A percentile compares a stretch with the other conserved stretches of the same genome.
Evolutionary conservation across 176 grass and related monocot species (phyloP).

Genomic region (Alloteropsis semialata): DNA sequence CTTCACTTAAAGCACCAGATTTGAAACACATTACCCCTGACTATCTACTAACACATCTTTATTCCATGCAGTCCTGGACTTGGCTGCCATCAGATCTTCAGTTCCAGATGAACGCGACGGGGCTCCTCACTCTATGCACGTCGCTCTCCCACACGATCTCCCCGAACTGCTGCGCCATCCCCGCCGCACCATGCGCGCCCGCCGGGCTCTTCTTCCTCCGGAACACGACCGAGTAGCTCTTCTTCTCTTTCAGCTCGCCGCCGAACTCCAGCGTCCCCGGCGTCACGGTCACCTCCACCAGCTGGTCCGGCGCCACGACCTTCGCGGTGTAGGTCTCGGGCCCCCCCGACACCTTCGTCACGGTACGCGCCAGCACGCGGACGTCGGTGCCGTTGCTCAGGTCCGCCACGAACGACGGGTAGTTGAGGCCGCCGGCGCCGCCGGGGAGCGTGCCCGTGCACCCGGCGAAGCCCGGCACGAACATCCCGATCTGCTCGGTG

Average conservation of each 20-base stretch:
- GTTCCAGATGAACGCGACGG: slow-evolving; percentile 45
- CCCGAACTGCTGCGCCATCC: background rate
- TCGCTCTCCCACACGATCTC: slow-evolving; percentile 52
- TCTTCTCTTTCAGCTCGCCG: background rate
- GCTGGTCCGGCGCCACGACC: slow-evolving; percentile 18
- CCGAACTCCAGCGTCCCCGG: slow-evolving; percentile 45
- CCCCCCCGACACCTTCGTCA: slow-evolving; percentile 41
- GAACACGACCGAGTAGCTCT: slow-evolving; percentile 52
- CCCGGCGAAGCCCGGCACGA: too few relatives aligned
- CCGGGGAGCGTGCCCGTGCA: too few relatives aligned
- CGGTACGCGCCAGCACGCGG: background rate
- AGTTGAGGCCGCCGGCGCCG: slow-evolving; percentile 31
- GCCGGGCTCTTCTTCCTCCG: background rate
- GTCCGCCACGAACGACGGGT: slow-evolving; percentile 46
- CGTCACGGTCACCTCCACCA: slow-evolving; percentile 41
- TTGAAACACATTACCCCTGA: too few relatives aligned
- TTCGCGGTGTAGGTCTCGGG: slow-evolving; percentile 32
- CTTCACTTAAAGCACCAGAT: too few relatives aligned
- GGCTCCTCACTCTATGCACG: slow-evolving; percentile 48
- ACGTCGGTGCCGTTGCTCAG: slow-evolving; percentile 5
- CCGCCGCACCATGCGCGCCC: background rate
- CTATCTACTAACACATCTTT: background rate
- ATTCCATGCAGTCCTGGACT: background rate
- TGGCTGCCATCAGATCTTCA: background rate
- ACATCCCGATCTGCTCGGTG: too few relatives aligned